Evolutionary conservation across 192 early-diverging fungal genomes (phyloP).

Genomic region (Thamnidium elegans): DNA sequence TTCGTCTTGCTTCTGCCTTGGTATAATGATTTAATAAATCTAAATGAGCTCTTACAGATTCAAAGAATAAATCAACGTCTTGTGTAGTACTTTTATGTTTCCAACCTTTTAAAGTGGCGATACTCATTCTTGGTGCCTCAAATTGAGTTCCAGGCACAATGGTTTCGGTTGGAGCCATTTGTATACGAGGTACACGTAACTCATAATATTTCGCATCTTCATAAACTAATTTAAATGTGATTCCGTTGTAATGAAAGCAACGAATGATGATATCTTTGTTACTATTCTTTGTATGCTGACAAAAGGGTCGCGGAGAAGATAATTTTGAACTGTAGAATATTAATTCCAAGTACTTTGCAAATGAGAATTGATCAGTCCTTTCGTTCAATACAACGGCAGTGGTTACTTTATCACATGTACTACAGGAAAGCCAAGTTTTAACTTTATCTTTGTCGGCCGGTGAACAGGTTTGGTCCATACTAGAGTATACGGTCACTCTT

Average conservation of each 20-base stretch:
- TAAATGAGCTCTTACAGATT: conserved; percentile 4
- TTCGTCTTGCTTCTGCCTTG: conserved; percentile 5
- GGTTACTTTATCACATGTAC: conserved; percentile 61
- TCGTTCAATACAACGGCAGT: conserved; percentile 65
- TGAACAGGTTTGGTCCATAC: conserved; percentile 18
- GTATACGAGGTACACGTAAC: conserved; percentile 60
- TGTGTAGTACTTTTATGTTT: conserved; percentile 22
- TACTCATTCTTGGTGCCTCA: background rate
- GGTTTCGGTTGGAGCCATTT: conserved; percentile 27
- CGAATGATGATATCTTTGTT: conserved; percentile 54
- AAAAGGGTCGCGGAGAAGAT: conserved; percentile 46
- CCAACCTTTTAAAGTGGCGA: background rate
- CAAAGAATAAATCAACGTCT: conserved; percentile 23
- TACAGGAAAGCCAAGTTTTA: conserved; percentile 75
- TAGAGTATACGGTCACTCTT: conserved; percentile 47
- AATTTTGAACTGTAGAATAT: conserved; percentile 70
- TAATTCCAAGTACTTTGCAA: conserved; percentile 92
- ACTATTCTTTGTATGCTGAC: conserved; percentile 58
- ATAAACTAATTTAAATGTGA: conserved; percentile 70
- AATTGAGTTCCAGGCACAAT: background rate
- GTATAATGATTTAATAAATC: conserved; percentile 6
- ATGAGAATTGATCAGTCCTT: conserved; percentile 80
- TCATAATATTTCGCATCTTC: conserved; percentile 63
- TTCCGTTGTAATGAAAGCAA: conserved; percentile 67
- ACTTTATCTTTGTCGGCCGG: conserved; percentile 44